These are phyloP conservation scores for Paramecium octaurelia DNA, from an alignment of 73 alveolate genomes.

Conservation along the genomic window DNA sequence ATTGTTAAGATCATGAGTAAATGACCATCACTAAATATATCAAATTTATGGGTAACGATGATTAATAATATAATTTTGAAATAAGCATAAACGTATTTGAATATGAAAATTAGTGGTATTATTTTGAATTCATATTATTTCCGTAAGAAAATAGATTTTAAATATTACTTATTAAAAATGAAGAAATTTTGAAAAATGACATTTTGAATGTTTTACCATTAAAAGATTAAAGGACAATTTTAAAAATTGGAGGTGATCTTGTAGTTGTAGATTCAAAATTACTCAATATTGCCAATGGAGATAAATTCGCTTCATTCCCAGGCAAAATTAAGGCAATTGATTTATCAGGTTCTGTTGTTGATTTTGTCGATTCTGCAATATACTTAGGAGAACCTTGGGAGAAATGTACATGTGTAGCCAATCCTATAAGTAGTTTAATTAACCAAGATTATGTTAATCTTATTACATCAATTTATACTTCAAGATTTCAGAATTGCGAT, in stretches of 20 bases:
- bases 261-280: background rate
- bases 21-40: background rate
- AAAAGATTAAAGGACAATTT: background rate
- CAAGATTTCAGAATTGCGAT: background rate
- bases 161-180: no score
- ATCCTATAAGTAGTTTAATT: background rate
- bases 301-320: background rate
- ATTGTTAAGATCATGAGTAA: background rate
- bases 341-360: no score
- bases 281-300: background rate
- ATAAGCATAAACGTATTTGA: background rate
- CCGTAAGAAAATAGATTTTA: background rate
- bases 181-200: no score
- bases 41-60: background rate
- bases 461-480: background rate
- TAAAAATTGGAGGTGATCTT: background rate
- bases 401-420: background rate
- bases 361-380: background rate
- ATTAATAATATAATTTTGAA: background rate
- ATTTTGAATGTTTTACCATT: background rate
- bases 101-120: background rate
- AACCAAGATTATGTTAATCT: background rate
- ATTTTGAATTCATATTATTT: background rate
- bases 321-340: background rate
- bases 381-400: background rate